phyloP scores from a whole-genome alignment of 345 rosid species.

The Toxicodendron radicans region DNA sequence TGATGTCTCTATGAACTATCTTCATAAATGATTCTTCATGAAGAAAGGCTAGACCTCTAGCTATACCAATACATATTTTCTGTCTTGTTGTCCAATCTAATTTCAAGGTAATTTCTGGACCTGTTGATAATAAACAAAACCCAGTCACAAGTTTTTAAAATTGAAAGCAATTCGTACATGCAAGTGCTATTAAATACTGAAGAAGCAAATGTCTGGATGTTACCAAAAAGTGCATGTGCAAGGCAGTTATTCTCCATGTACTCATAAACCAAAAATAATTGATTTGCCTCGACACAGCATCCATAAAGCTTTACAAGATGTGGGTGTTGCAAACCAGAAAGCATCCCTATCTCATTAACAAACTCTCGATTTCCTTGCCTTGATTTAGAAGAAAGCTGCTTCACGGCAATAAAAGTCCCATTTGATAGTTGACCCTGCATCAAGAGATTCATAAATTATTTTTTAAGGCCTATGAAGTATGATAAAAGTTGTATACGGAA shows the following conservation, averaged over 20 bases:
- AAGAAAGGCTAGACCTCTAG: slow-evolving; percentile 53
- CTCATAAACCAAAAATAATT: slow-evolving; percentile 22
- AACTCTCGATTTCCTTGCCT: slow-evolving; percentile 27
- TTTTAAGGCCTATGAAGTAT: too few species aligned
- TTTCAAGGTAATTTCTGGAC: slow-evolving; percentile 27
- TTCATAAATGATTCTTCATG: slow-evolving; percentile 52
- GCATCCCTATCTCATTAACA: slow-evolving; percentile 22
- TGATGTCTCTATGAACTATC: slow-evolving; percentile 40
- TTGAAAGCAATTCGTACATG: not conserved
- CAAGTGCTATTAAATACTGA: not conserved
- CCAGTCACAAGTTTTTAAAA: not conserved
- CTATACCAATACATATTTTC: too few species aligned
- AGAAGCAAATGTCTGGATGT: not conserved
- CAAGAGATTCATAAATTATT: not conserved
- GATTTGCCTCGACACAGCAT: slow-evolving; percentile 22
- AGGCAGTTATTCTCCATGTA: slow-evolving; percentile 32
- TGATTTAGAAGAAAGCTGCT: slow-evolving; percentile 27
- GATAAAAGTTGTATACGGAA: not conserved
- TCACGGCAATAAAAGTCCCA: slow-evolving; percentile 26
- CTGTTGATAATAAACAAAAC: slow-evolving; percentile 9
- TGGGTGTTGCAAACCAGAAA: slow-evolving; percentile 24
- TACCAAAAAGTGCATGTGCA: slow-evolving; percentile 19
- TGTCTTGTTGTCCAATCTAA: slow-evolving; percentile 49
- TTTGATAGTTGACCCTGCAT: slow-evolving; percentile 46
- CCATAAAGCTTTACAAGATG: slow-evolving; percentile 27